Percentiles rank a stretch among this genome's conserved stretches.
Conservation (phyloP, 148 eudicot genomes). For the Fallopia convolvulus region DNA sequence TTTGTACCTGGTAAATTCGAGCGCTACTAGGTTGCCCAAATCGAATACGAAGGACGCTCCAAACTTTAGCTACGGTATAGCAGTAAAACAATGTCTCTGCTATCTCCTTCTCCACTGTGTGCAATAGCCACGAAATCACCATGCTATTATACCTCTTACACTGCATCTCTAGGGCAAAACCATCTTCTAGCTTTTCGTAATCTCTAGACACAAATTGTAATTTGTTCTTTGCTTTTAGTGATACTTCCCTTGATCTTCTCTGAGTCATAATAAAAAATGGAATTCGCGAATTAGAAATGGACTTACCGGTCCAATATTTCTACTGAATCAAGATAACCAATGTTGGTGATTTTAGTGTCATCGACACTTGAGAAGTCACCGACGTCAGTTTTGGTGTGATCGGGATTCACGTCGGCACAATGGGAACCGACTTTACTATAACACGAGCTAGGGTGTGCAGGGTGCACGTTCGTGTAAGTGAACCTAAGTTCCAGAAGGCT, state of each 20-base stretch:
- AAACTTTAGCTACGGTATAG: neutral
- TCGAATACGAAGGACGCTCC: neutral
- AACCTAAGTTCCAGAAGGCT: too few relatives aligned
- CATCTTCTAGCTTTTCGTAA: neutral
- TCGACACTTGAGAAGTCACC: too few relatives aligned
- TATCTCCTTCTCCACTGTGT: neutral
- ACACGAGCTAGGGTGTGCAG: too few relatives aligned
- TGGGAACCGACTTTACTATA: too few relatives aligned
- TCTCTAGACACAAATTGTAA: neutral
- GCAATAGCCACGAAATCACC: neutral
- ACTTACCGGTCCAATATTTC: too few relatives aligned
- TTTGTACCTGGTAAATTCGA: neutral
- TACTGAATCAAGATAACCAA: too few relatives aligned
- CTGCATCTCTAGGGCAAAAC: neutral
- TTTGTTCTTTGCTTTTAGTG: neutral
- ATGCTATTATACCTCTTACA: conserved; percentile 1
- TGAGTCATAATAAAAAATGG: too few relatives aligned
- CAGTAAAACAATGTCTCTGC: neutral
- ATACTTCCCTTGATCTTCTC: neutral
- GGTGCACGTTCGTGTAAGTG: too few relatives aligned
- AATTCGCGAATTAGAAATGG: too few relatives aligned
- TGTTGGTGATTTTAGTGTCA: too few relatives aligned
- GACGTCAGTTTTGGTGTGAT: too few relatives aligned
- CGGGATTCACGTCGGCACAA: too few relatives aligned
- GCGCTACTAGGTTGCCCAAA: neutral